Evolutionary conservation across 805 yeast species (phyloP).

Genomic region (Candida tibetensis): DNA sequence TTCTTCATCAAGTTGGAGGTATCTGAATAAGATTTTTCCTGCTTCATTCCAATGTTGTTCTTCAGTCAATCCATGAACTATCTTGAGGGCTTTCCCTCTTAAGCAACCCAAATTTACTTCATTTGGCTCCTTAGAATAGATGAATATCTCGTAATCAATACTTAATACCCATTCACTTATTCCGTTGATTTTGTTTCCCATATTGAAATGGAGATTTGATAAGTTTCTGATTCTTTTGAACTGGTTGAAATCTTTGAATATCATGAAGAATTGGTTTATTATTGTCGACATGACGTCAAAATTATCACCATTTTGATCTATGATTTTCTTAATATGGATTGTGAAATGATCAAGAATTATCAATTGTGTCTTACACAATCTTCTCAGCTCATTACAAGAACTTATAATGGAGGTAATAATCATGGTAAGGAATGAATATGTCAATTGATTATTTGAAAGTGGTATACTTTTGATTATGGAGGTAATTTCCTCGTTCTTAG

Average conservation of each 20-base stretch:
- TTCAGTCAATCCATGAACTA: conserved; percentile 11
- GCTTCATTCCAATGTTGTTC: no score
- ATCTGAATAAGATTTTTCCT: no score
- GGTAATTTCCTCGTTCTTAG: conserved; percentile 3
- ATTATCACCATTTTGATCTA: background rate
- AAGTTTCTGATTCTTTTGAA: conserved; percentile 44
- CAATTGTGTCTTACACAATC: conserved; percentile 9
- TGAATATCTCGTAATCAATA: conserved; percentile 28
- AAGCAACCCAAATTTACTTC: conserved; percentile 13
- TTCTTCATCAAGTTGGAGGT: no score
- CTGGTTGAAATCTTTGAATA: conserved; percentile 23
- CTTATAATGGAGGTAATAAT: conserved; percentile 2
- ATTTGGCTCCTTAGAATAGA: conserved; percentile 11
- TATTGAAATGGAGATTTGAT: conserved; percentile 44
- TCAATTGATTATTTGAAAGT: conserved; percentile 1
- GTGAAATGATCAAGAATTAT: conserved; percentile 10
- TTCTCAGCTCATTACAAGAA: conserved; percentile 1
- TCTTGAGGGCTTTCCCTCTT: conserved; percentile 31
- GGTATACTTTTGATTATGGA: conserved; percentile 2
- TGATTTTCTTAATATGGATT: conserved; percentile 4
- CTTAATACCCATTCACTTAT: conserved; percentile 13
- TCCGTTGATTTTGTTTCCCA: conserved; percentile 19
- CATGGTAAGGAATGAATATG: conserved; percentile 4
- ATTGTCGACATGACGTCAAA: background rate
- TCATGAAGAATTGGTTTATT: conserved; percentile 4